phyloP scores from a whole-genome alignment of 352 stramenopile species.

The Phytopythium helicoides region DNA sequence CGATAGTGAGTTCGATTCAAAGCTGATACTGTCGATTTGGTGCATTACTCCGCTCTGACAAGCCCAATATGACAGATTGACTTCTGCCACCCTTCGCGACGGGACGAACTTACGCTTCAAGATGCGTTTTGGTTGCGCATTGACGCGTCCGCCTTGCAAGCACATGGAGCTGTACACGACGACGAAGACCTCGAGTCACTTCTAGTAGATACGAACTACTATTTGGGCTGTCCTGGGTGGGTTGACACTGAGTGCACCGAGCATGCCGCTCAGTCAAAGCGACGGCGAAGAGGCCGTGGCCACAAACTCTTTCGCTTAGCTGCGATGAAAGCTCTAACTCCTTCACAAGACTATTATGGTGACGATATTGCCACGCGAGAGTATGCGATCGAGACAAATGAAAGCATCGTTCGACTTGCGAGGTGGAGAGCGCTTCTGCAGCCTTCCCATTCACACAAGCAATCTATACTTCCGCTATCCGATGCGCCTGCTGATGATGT shows the following conservation, averaged over 20 bases:
- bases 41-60: no score
- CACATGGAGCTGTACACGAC: neutral
- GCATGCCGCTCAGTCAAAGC: neutral
- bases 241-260: constrained; percentile 24
- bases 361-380: constrained; percentile 61
- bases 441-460: neutral
- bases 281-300: neutral
- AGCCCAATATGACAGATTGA: no score
- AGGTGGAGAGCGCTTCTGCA: constrained; percentile 38
- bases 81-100: constrained; percentile 47
- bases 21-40: no score
- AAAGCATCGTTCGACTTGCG: constrained; percentile 44
- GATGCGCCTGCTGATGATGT: constrained; percentile 4
- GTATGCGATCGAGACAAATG: constrained; percentile 61
- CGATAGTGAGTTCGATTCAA: constrained; percentile 23
- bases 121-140: constrained; percentile 62
- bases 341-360: constrained; percentile 47
- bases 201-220: constrained; percentile 54
- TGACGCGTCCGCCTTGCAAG: constrained; percentile 16
- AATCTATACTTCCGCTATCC: neutral
- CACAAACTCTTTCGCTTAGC: constrained; percentile 42
- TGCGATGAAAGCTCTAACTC: constrained; percentile 52
- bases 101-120: constrained; percentile 30
- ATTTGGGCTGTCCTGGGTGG: constrained; percentile 48
- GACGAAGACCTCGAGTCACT: constrained; percentile 34